phyloP scores from a whole-genome alignment of 1,284 basidiomycete genomes.

The Flammula alnicola region DNA sequence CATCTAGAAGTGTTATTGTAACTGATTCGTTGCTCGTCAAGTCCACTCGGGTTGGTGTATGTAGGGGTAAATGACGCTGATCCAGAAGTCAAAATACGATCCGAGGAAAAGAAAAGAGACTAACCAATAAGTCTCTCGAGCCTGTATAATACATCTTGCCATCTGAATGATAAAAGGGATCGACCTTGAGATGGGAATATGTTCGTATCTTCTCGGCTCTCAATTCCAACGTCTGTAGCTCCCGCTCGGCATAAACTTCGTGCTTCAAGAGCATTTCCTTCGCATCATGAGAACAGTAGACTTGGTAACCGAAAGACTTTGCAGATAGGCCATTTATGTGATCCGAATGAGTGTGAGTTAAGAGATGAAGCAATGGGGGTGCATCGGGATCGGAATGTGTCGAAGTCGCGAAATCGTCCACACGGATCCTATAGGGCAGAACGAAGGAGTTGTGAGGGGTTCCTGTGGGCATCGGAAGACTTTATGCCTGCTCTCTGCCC shows the following conservation, averaged over 20 bases:
- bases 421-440: constrained; percentile 75
- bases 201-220: constrained; percentile 62
- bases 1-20: constrained; percentile 82
- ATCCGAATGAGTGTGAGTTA: constrained; percentile 87
- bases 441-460: constrained; percentile 72
- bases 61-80: constrained; percentile 56
- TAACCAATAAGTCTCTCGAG: constrained; percentile 68
- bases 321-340: constrained; percentile 74
- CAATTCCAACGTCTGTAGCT: constrained; percentile 54
- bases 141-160: constrained; percentile 51
- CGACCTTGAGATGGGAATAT: constrained; percentile 69
- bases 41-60: constrained; percentile 67
- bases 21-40: constrained; percentile 63
- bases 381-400: constrained; percentile 36
- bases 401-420: constrained; percentile 72
- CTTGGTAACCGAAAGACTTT: constrained; percentile 66
- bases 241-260: constrained; percentile 70
- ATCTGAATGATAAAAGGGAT: constrained; percentile 50
- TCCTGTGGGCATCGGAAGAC: constrained; percentile 71
- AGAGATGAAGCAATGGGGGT: constrained; percentile 68
- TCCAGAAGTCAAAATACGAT: neutral
- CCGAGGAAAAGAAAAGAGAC: constrained; percentile 23
- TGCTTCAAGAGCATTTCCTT: constrained; percentile 83
- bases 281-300: constrained; percentile 80
- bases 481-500: neutral